Evolutionary conservation across 768 basidiomycete genomes (phyloP).

Genomic region (Amanita pseudoporphyria): DNA sequence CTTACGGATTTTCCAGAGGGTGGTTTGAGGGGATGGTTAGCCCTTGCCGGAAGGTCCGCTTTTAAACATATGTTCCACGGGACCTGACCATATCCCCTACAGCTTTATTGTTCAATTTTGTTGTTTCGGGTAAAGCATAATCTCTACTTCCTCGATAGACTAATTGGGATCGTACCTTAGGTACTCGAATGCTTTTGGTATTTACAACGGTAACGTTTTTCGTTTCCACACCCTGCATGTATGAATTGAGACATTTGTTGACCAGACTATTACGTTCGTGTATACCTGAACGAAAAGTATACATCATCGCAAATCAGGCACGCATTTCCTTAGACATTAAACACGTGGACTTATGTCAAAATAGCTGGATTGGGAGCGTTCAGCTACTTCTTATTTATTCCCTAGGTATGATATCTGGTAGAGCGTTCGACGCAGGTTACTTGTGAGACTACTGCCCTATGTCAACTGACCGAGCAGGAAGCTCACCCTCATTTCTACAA

Average conservation of each 20-base stretch:
- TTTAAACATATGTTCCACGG: not conserved
- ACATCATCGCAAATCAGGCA: constrained; percentile 29
- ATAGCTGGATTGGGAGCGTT: constrained; percentile 36
- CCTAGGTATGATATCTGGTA: constrained; percentile 35
- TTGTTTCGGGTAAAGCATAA: constrained; percentile 28
- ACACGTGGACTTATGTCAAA: not conserved
- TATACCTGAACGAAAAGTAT: constrained; percentile 22
- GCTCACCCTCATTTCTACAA: constrained; percentile 10
- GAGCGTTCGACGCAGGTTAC: constrained; percentile 43
- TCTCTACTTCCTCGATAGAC: not conserved
- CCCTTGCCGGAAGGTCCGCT: constrained; percentile 31
- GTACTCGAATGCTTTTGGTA: constrained; percentile 27
- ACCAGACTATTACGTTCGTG: constrained; percentile 31
- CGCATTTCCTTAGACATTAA: constrained; percentile 1
- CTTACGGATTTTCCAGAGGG: constrained; percentile 23
- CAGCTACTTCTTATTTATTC: constrained; percentile 38
- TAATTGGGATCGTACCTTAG: constrained; percentile 12
- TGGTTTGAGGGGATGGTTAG: constrained; percentile 32
- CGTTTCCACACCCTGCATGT: constrained; percentile 1
- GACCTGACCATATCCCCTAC: not conserved
- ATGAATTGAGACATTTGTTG: constrained; percentile 3
- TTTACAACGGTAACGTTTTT: constrained; percentile 22
- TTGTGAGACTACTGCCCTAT: constrained; percentile 23
- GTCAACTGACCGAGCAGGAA: not conserved
- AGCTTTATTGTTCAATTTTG: constrained; percentile 33